Percentiles rank a stretch among this genome's conserved stretches.
phyloP scores from a whole-genome alignment of 805 yeast genomes.

The Tetrapisispora phaffii region DNA sequence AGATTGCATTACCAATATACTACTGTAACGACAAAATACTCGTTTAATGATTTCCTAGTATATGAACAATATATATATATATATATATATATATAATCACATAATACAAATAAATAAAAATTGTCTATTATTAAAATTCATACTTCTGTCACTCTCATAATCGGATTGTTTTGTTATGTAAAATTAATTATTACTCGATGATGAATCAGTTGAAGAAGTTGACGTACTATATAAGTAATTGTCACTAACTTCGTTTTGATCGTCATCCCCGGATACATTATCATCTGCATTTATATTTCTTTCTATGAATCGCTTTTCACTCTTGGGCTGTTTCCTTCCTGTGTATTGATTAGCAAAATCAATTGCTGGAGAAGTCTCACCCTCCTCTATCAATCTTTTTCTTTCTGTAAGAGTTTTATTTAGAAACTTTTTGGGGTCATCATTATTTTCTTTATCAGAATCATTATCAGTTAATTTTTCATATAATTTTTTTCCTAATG shows the following conservation, averaged over 20 bases:
- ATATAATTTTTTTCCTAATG: constrained; percentile 27
- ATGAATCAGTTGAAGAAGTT: background rate
- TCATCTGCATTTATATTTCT: background rate
- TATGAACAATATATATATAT: background rate
- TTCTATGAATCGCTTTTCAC: constrained; percentile 3
- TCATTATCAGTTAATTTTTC: constrained; percentile 27
- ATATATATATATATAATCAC: background rate
- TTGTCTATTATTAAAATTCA: background rate
- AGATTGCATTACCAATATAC: background rate
- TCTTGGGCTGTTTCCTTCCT: constrained; percentile 26
- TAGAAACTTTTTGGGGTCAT: constrained; percentile 1
- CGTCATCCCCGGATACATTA: background rate
- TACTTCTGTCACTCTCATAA: background rate
- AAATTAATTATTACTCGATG: background rate
- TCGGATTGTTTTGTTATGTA: no score
- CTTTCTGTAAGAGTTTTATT: constrained; percentile 7
- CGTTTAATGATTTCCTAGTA: no score
- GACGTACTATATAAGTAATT: background rate
- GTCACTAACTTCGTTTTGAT: background rate
- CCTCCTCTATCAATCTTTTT: constrained; percentile 9
- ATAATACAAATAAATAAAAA: no score
- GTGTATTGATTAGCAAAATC: constrained; percentile 26
- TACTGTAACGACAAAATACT: background rate
- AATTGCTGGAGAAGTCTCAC: constrained; percentile 26
- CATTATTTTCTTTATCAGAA: constrained; percentile 24